These are phyloP conservation scores for Lachnellula hyalina DNA, from an alignment of 2,329 filamentous ascomycete genomes.

Conservation along the genomic window DNA sequence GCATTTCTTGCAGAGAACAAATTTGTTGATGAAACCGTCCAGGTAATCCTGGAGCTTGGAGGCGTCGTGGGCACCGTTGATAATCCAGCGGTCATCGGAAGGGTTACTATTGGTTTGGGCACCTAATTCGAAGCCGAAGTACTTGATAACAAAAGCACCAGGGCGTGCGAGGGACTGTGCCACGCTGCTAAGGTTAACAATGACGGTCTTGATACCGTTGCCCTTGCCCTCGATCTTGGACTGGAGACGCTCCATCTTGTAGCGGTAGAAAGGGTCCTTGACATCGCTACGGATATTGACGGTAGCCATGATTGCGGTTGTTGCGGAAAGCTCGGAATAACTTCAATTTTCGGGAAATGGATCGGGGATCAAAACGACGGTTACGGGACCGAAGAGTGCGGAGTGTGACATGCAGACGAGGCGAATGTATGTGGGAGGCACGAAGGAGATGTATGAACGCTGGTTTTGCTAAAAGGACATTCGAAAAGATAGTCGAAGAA, in stretches of 20 bases:
- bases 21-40: constrained; percentile 97
- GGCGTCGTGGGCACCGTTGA: constrained; percentile 96
- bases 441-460: constrained; percentile 47
- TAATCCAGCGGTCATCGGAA: constrained; percentile 98
- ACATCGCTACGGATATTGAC: constrained; percentile 98
- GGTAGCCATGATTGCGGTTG: constrained; percentile 76
- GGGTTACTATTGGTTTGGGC: constrained; percentile 98
- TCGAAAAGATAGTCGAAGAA: constrained; percentile 16
- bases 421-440: constrained; percentile 30
- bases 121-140: constrained; percentile 97
- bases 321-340: constrained; percentile 8
- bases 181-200: constrained; percentile 94
- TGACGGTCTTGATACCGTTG: constrained; percentile 98
- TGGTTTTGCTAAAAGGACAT: constrained; percentile 37
- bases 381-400: constrained; percentile 29
- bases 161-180: constrained; percentile 88
- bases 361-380: constrained; percentile 16
- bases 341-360: constrained; percentile 12
- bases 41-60: constrained; percentile 96
- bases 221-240: constrained; percentile 99
- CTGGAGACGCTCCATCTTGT: constrained; percentile 99
- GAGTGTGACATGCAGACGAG: constrained; percentile 38
- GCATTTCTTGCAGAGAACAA: constrained; percentile 99
- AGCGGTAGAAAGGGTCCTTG: constrained; percentile 98
- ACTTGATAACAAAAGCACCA: constrained; percentile 96